Percentiles rank a stretch among this genome's conserved stretches.
Conservation (phyloP, 2,329 filamentous ascomycete species). For the Cadophora luteo-olivacea region DNA sequence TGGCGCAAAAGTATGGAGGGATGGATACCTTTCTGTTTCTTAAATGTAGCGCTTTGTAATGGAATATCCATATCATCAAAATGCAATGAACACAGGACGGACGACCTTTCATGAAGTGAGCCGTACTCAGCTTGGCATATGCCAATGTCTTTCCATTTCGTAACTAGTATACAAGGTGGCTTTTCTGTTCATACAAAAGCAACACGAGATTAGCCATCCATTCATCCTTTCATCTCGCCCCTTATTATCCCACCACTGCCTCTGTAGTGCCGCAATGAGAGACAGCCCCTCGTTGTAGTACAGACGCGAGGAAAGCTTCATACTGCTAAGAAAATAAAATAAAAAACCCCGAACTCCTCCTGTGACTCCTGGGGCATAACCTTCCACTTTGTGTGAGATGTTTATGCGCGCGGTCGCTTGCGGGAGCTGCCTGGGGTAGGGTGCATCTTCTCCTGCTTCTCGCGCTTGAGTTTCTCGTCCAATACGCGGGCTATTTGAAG, state of each 20-base stretch:
- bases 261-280: not conserved
- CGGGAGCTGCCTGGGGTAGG: constrained; percentile 57
- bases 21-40: not conserved
- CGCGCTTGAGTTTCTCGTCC: constrained; percentile 71
- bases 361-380: not conserved
- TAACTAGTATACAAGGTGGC: constrained; percentile 12
- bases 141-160: not conserved
- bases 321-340: not conserved
- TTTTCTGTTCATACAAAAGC: constrained; percentile 20
- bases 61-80: not conserved
- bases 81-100: not conserved
- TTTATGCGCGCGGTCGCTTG: constrained; percentile 57
- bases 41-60: not conserved
- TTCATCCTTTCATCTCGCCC: not conserved
- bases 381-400: not conserved
- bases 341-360: not conserved
- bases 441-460: constrained; percentile 60
- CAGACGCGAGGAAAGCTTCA: not conserved
- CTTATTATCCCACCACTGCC: constrained; percentile 1
- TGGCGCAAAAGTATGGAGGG: not conserved
- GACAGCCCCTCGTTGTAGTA: not conserved
- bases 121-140: not conserved
- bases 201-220: not conserved
- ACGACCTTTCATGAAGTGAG: not conserved
- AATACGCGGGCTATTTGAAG: constrained; percentile 60